A percentile compares a stretch with the other conserved stretches of the same genome.
These are phyloP conservation scores for Ascomycota sp. DNA, from an alignment of 2,329 filamentous ascomycete species.

Conservation along the genomic window DNA sequence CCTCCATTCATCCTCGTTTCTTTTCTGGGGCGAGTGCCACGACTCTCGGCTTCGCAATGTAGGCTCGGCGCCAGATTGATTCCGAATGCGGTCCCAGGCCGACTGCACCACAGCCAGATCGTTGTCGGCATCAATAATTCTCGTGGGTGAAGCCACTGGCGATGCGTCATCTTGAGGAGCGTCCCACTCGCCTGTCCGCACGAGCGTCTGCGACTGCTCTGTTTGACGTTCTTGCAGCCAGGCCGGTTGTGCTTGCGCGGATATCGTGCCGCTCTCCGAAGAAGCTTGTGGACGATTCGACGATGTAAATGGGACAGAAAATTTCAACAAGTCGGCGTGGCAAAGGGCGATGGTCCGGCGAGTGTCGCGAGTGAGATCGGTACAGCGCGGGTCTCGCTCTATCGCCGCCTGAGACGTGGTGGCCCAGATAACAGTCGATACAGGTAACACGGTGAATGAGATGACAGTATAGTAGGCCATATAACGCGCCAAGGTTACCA, in stretches of 20 bases:
- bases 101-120: constrained; percentile 15
- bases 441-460: too few relatives aligned
- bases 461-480: too few relatives aligned
- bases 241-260: constrained; percentile 1
- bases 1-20: constrained; percentile 3
- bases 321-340: too few relatives aligned
- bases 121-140: constrained; percentile 3
- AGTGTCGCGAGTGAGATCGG: too few relatives aligned
- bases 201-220: constrained; percentile 1
- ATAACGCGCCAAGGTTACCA: too few relatives aligned
- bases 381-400: too few relatives aligned
- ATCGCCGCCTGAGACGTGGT: too few relatives aligned
- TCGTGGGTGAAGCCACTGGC: constrained; percentile 15
- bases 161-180: constrained; percentile 21
- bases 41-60: constrained; percentile 7
- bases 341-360: too few relatives aligned
- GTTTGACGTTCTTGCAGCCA: constrained; percentile 4
- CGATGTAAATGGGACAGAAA: too few relatives aligned
- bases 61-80: constrained; percentile 15
- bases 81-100: constrained; percentile 24
- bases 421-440: too few relatives aligned
- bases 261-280: neutral
- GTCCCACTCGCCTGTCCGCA: constrained; percentile 7
- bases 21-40: constrained; percentile 4
- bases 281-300: too few relatives aligned